Evolutionary conservation across 441 rosid genomes (phyloP).

Genomic region (Brassica hybrid): DNA sequence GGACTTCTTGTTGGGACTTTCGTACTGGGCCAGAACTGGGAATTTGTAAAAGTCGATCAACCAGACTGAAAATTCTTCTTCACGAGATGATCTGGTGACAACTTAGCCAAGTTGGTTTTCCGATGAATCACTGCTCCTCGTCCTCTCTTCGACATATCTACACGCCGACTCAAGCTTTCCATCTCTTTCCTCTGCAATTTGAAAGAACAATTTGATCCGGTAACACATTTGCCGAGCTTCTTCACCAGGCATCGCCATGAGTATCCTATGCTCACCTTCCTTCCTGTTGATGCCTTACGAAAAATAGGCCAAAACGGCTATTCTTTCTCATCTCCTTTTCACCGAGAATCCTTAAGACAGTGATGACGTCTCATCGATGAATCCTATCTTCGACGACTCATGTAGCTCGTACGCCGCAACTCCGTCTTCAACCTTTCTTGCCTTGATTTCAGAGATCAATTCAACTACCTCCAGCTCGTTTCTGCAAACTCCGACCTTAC

Average conservation of each 20-base stretch:
- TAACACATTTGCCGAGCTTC: no score
- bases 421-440: background rate
- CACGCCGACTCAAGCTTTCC: no score
- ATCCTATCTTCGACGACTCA: background rate
- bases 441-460: background rate
- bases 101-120: background rate
- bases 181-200: no score
- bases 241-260: no score
- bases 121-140: background rate
- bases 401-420: background rate
- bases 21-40: background rate
- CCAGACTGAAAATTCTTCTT: no score
- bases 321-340: background rate
- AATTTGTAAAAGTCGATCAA: no score
- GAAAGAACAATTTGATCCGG: no score
- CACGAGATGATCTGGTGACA: background rate
- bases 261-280: no score
- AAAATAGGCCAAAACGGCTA: background rate
- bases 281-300: no score
- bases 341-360: background rate
- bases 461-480: background rate
- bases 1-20: background rate
- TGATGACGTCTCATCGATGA: background rate
- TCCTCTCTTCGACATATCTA: no score
- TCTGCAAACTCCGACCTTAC: background rate